Percentiles rank a stretch among this genome's conserved stretches.
phyloP scores from a whole-genome alignment of 108 stramenopile species.

The Cylindrotheca closterium region DNA sequence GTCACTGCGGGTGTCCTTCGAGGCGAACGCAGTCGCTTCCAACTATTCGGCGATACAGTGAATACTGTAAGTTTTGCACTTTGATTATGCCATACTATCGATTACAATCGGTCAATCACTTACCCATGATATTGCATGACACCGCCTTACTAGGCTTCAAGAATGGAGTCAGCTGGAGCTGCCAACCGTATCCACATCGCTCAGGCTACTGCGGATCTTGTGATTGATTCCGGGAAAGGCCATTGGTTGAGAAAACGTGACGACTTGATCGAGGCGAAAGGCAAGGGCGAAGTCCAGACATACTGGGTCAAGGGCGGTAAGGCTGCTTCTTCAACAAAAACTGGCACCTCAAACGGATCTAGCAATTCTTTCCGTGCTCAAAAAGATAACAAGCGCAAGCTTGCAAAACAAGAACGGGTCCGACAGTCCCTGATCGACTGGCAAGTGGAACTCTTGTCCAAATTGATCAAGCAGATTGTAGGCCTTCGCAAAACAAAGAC shows the following conservation, averaged over 20 bases:
- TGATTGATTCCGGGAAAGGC: conserved; percentile 30
- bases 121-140: not conserved
- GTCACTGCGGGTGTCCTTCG: conserved; percentile 9
- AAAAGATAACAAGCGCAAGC: not conserved
- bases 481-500: conserved; percentile 4
- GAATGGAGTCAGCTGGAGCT: conserved; percentile 54
- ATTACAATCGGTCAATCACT: too few species aligned
- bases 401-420: not conserved
- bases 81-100: not conserved
- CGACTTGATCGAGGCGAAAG: conserved; percentile 43
- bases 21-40: not conserved
- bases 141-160: not conserved
- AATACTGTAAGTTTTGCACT: not conserved
- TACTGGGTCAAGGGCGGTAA: conserved; percentile 43
- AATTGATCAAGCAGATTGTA: conserved; percentile 22
- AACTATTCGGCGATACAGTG: conserved; percentile 15
- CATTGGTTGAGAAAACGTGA: conserved; percentile 44
- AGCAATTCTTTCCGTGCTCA: not conserved
- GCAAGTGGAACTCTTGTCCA: conserved; percentile 26
- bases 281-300: conserved; percentile 62
- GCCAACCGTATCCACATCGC: conserved; percentile 44
- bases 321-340: not conserved
- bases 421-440: conserved; percentile 22
- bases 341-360: too few species aligned
- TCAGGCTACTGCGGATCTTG: conserved; percentile 40